phyloP scores from a whole-genome alignment of 2,329 filamentous ascomycete genomes.

The Intubia oerlemansii region DNA sequence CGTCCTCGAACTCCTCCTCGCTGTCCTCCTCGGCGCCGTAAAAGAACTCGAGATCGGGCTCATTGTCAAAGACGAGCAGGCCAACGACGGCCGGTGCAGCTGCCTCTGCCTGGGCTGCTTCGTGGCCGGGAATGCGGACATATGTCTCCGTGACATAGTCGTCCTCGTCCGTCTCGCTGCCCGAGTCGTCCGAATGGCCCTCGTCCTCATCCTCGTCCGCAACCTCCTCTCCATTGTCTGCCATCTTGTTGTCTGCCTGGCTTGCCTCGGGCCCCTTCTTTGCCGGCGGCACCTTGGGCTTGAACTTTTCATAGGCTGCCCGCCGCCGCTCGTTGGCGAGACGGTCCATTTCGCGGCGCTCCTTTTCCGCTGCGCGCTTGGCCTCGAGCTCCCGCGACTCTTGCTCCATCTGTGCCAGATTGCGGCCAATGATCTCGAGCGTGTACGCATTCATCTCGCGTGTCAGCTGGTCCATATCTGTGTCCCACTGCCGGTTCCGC shows the following conservation, averaged over 20 bases:
- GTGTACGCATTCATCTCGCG: conserved; percentile 37
- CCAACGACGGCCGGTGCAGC: conserved; percentile 28
- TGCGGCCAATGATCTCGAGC: conserved; percentile 33
- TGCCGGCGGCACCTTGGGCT: conserved; percentile 8
- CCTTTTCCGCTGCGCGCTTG: not conserved
- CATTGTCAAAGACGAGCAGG: conserved; percentile 32
- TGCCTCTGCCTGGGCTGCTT: conserved; percentile 13
- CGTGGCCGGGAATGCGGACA: conserved; percentile 30
- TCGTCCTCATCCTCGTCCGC: conserved; percentile 12
- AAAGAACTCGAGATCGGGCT: conserved; percentile 38
- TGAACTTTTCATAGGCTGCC: conserved; percentile 7
- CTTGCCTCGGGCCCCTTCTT: not conserved
- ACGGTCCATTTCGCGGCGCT: conserved; percentile 2
- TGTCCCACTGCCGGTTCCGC: conserved; percentile 11
- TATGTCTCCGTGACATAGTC: conserved; percentile 47
- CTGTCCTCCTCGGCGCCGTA: conserved; percentile 40
- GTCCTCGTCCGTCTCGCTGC: conserved; percentile 23
- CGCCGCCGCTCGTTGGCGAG: conserved; percentile 4
- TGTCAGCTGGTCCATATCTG: conserved; percentile 27
- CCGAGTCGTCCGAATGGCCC: conserved; percentile 18
- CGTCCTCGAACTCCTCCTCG: conserved; percentile 36
- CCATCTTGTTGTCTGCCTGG: conserved; percentile 15
- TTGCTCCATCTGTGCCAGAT: conserved; percentile 24
- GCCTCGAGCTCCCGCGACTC: not conserved
- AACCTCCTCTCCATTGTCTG: conserved; percentile 12